Evolutionary conservation across 2,329 filamentous ascomycete genomes (phyloP).

Genomic region (Fusarium tanahbumbuense): DNA sequence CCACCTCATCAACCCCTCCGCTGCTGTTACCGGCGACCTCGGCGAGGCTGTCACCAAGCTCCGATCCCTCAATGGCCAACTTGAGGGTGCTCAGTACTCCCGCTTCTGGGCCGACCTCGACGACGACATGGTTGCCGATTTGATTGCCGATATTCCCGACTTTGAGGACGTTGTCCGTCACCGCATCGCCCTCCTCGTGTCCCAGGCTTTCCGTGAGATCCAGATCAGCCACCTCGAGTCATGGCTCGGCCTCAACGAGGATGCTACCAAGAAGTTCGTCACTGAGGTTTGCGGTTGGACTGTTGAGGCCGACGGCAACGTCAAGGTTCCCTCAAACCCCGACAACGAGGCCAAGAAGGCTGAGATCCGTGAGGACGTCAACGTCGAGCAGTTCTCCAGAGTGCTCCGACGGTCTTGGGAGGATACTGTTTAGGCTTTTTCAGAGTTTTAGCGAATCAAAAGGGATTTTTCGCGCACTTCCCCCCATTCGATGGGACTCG

Average conservation of each 20-base stretch:
- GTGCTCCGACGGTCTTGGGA: slow-evolving; percentile 89
- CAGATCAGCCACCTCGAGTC: slow-evolving; percentile 74
- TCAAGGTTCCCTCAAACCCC: slow-evolving; percentile 89
- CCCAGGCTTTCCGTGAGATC: slow-evolving; percentile 82
- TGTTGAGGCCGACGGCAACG: slow-evolving; percentile 72
- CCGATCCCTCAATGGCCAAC: slow-evolving; percentile 82
- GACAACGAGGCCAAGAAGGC: slow-evolving; percentile 98
- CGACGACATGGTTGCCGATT: slow-evolving; percentile 95
- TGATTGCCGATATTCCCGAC: slow-evolving; percentile 91
- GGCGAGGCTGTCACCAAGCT: slow-evolving; percentile 93
- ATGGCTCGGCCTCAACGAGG: slow-evolving; percentile 79
- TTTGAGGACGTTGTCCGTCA: slow-evolving; percentile 96
- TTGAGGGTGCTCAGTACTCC: slow-evolving; percentile 90
- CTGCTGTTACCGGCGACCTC: slow-evolving; percentile 74
- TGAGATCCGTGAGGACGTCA: slow-evolving; percentile 94
- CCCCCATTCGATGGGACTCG: slow-evolving; percentile 42
- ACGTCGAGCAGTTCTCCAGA: slow-evolving; percentile 84
- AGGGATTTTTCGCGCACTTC: slow-evolving; percentile 37
- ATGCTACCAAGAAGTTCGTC: slow-evolving; percentile 80
- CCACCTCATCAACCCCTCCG: slow-evolving; percentile 89
- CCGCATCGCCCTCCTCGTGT: slow-evolving; percentile 87
- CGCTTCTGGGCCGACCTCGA: slow-evolving; percentile 94
- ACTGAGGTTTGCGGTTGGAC: slow-evolving; percentile 89
- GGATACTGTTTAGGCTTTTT: slow-evolving; percentile 60
- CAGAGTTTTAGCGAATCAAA: slow-evolving; percentile 30